Conservation (phyloP, 306 rosid genomes). For the Dryas octopetala region DNA sequence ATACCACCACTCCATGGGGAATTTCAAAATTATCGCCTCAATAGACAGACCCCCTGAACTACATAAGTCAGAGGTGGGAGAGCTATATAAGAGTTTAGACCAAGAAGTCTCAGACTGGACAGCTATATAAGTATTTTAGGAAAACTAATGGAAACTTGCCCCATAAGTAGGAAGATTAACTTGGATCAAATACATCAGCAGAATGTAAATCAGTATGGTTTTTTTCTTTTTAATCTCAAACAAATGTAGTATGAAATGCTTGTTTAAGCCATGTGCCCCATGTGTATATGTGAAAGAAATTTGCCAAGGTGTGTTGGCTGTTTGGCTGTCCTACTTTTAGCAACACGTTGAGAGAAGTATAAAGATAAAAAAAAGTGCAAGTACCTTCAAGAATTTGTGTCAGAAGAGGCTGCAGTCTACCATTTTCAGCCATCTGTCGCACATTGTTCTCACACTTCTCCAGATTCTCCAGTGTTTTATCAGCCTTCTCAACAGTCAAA, state of each 20-base stretch:
- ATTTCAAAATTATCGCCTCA: not conserved
- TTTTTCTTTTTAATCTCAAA: not conserved
- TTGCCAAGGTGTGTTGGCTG: constrained; percentile 3
- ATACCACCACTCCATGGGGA: not conserved
- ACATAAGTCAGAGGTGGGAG: not conserved
- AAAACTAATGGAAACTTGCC: not conserved
- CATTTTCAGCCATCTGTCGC: constrained; percentile 91
- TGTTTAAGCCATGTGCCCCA: not conserved
- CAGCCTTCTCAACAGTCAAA: constrained; percentile 72
- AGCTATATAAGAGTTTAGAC: not conserved
- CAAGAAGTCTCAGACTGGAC: not conserved
- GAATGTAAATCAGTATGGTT: not conserved
- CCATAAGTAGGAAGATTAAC: not conserved
- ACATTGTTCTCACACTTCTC: constrained; percentile 84
- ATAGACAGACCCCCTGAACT: not conserved
- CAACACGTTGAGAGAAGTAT: not conserved
- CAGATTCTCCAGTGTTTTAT: constrained; percentile 76
- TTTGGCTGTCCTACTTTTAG: not conserved
- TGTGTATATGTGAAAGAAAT: not conserved
- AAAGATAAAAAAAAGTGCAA: constrained; percentile 14
- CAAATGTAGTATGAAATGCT: not conserved
- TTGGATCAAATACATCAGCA: not conserved
- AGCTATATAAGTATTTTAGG: not conserved
- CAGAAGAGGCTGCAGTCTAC: constrained; percentile 86
- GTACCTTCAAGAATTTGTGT: constrained; percentile 88